A percentile compares a stretch with the other conserved stretches of the same genome.
These are phyloP conservation scores for Bassia scoparia DNA, from an alignment of 148 eudicot species.

Conservation along the genomic window DNA sequence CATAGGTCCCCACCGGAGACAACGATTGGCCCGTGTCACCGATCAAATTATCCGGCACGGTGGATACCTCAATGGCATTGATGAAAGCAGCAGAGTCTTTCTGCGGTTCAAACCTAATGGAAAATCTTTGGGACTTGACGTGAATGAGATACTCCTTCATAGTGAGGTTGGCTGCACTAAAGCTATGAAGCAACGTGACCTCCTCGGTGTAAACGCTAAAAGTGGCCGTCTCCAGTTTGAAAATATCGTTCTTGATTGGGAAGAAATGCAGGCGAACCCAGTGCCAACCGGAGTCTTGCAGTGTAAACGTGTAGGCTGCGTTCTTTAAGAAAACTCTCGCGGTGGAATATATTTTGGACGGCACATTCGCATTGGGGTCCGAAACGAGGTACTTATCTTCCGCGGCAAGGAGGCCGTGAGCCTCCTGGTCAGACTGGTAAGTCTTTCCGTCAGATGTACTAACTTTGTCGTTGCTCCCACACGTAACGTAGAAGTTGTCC, in stretches of 20 bases:
- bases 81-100: constrained; percentile 52
- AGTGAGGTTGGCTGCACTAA: constrained; percentile 29
- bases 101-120: constrained; percentile 46
- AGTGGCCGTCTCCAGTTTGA: constrained; percentile 46
- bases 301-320: constrained; percentile 60
- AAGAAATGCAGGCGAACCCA: constrained; percentile 79
- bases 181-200: constrained; percentile 55
- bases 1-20: constrained; percentile 37
- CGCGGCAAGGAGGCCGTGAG: constrained; percentile 36
- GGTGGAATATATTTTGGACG: constrained; percentile 48
- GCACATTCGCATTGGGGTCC: constrained; percentile 32
- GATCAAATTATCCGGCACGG: constrained; percentile 57
- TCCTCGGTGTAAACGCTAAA: constrained; percentile 55
- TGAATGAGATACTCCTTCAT: constrained; percentile 55
- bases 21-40: constrained; percentile 41
- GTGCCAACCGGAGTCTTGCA: constrained; percentile 76
- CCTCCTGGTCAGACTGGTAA: constrained; percentile 48
- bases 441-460: constrained; percentile 48
- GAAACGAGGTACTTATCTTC: constrained; percentile 43
- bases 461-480: constrained; percentile 49
- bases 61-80: constrained; percentile 68
- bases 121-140: constrained; percentile 40
- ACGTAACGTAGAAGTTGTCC: constrained; percentile 56
- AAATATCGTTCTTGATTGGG: constrained; percentile 42
- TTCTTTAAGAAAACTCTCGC: constrained; percentile 61